These are phyloP conservation scores for Phellopilus nigrolimitatus DNA, from an alignment of 1,284 basidiomycete species.

Conservation along the genomic window DNA sequence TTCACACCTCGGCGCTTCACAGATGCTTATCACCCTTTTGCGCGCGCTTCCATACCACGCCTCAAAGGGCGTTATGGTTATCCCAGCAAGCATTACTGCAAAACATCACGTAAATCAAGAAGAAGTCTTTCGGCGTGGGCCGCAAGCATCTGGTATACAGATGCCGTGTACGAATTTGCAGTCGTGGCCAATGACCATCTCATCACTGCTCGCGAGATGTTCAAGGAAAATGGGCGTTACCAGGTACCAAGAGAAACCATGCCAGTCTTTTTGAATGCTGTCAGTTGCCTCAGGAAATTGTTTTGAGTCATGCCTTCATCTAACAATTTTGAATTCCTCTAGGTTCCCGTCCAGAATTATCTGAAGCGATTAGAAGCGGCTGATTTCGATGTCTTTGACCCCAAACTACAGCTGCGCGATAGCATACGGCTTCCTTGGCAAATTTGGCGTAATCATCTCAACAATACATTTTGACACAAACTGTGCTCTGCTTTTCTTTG, in stretches of 20 bases:
- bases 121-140: slow-evolving; percentile 74
- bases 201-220: slow-evolving; percentile 75
- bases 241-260: slow-evolving; percentile 62
- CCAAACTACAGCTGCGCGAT: slow-evolving; percentile 64
- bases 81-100: slow-evolving; percentile 82
- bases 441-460: slow-evolving; percentile 75
- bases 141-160: slow-evolving; percentile 58
- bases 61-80: slow-evolving; percentile 66
- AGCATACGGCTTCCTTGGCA: slow-evolving; percentile 80
- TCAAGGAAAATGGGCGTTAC: slow-evolving; percentile 48
- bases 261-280: slow-evolving; percentile 77
- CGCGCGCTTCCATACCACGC: slow-evolving; percentile 76
- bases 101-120: slow-evolving; percentile 82
- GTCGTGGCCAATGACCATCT: slow-evolving; percentile 89
- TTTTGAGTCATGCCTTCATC: slow-evolving; percentile 20
- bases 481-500: neutral
- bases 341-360: slow-evolving; percentile 76
- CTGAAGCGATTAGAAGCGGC: slow-evolving; percentile 69
- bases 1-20: slow-evolving; percentile 71
- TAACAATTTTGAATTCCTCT: slow-evolving; percentile 18
- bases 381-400: slow-evolving; percentile 82
- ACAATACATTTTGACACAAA: slow-evolving; percentile 46
- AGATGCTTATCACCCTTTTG: slow-evolving; percentile 68
- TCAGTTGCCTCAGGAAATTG: slow-evolving; percentile 44
- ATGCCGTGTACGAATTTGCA: slow-evolving; percentile 87